Evolutionary conservation across 192 early-diverging fungal species (phyloP), one percentile per base, ranked within the genome.

Genomic region (Chytriomyces confervae): DNA sequence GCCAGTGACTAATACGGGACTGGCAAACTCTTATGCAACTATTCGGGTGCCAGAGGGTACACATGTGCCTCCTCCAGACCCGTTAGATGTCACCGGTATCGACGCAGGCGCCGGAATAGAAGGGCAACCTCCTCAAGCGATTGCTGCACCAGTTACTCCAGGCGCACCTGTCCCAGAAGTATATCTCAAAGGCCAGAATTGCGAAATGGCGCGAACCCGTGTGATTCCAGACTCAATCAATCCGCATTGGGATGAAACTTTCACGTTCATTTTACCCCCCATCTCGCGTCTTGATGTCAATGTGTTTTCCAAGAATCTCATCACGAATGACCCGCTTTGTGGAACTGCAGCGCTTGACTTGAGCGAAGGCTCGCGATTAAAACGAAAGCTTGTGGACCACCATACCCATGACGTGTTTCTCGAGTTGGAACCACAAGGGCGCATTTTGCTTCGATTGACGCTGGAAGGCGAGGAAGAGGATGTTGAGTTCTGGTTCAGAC

Each of bases 381-480:
- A 79, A 23, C 50, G 80, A 5, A 86, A 82, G 49, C 64, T 87
- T 16, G 71, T 48, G 29, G 86, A 88, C 77, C 82, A 88, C 65
- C 86, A 84, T 50, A 88, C 86, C 7, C 86, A 88, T 64, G 86
- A 88, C 72, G 79, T 88, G 13, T 88, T 80, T 66, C 82, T 88
- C 23, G 84, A 88, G 62, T 49, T 88, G 72, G 86, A 88, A 64
- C 86, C 86, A 43, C 86, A 88, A 57, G 86, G 86, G n/a, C 78
- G 86, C 18, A 79, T 88, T 23, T 61, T 88, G 57, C 50, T 88
- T 20, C 77, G 86, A 24, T 50, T 88, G 18, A 88, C 86, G 9
- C 72, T 88, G 80, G 86, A 87, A 67, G 86, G 86, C 46, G 86
- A 85, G 61, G 83, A 84, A 18, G 86, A 88, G 71, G 86, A 88